These are phyloP conservation scores for Circinella umbellata DNA, from an alignment of 371 early-diverging fungal species.

Conservation along the genomic window DNA sequence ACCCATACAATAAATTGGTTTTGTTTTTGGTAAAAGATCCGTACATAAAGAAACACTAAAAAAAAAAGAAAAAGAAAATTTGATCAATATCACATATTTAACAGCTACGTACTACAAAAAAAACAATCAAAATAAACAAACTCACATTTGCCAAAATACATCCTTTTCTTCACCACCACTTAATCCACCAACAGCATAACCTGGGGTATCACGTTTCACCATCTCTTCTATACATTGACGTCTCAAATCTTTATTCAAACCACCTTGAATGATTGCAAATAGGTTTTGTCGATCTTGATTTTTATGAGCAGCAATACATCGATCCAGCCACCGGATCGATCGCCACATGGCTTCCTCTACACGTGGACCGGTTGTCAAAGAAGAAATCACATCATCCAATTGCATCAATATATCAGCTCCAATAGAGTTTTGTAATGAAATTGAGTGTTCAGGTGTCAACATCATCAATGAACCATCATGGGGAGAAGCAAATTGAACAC, in stretches of 20 bases:
- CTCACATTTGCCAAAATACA: slow-evolving; percentile 85
- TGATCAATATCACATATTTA: background rate
- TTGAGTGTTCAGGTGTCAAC: slow-evolving; percentile 96
- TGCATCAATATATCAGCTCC: slow-evolving; percentile 99
- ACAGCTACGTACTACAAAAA: background rate
- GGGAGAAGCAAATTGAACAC: slow-evolving; percentile 90
- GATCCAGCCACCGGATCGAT: slow-evolving; percentile 94
- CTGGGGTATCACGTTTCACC: slow-evolving; percentile 87
- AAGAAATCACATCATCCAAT: slow-evolving; percentile 95
- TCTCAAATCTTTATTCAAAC: slow-evolving; percentile 79
- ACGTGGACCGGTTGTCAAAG: slow-evolving; percentile 80
- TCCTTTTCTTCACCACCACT: slow-evolving; percentile 97
- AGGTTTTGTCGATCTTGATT: slow-evolving; percentile 82
- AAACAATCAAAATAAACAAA: background rate
- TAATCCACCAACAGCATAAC: slow-evolving; percentile 95
- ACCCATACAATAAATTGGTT: slow-evolving; percentile 98
- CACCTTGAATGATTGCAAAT: slow-evolving; percentile 98
- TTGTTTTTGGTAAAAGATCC: slow-evolving; percentile 81
- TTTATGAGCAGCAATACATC: slow-evolving; percentile 86
- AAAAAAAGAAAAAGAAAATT: too few relatives aligned
- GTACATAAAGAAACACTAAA: slow-evolving; percentile 80
- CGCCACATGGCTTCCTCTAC: slow-evolving; percentile 95
- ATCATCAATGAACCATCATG: slow-evolving; percentile 84
- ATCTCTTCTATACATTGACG: slow-evolving; percentile 85
- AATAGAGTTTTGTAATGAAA: slow-evolving; percentile 92